Conservation (phyloP, 352 stramenopile genomes). For the Pythium apleroticum region DNA sequence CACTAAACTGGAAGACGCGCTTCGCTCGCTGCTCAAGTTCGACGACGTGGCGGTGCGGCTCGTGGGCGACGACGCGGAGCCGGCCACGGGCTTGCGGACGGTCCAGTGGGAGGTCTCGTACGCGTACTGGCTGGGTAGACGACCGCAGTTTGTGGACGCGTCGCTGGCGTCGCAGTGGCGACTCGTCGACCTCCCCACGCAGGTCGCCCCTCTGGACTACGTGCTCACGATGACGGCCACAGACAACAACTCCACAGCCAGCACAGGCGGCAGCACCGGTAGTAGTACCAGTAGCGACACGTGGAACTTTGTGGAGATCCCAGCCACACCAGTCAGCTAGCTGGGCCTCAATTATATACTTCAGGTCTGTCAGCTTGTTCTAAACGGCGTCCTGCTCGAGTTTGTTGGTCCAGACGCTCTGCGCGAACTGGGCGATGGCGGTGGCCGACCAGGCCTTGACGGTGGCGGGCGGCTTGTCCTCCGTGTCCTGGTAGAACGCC, state of each 20-base stretch:
- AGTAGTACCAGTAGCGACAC: not conserved
- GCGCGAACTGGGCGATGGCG: slow-evolving; percentile 52
- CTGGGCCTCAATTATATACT: not conserved
- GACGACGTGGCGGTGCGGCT: slow-evolving; percentile 41
- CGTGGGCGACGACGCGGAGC: slow-evolving; percentile 5
- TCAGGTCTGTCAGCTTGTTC: not conserved
- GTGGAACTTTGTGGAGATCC: slow-evolving; percentile 13
- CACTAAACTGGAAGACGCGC: slow-evolving; percentile 20
- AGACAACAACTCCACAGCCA: slow-evolving; percentile 3
- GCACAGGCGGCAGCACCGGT: not conserved
- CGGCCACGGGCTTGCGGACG: not conserved
- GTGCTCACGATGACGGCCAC: slow-evolving; percentile 19
- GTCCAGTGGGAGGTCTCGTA: slow-evolving; percentile 24
- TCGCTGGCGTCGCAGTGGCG: slow-evolving; percentile 13
- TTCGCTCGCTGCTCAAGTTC: slow-evolving; percentile 39
- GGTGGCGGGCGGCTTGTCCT: not conserved
- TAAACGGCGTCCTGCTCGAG: not conserved
- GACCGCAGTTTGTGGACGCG: slow-evolving; percentile 16
- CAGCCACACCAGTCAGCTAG: not conserved
- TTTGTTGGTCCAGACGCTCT: slow-evolving; percentile 35
- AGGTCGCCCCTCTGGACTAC: slow-evolving; percentile 2
- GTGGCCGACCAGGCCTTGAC: slow-evolving; percentile 48
- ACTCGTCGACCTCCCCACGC: slow-evolving; percentile 15
- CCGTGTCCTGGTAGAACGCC: slow-evolving; percentile 56
- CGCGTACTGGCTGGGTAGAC: slow-evolving; percentile 22